These are phyloP conservation scores for Durotheca rogersii DNA, from an alignment of 495 filamentous ascomycete species.

Conservation along the genomic window DNA sequence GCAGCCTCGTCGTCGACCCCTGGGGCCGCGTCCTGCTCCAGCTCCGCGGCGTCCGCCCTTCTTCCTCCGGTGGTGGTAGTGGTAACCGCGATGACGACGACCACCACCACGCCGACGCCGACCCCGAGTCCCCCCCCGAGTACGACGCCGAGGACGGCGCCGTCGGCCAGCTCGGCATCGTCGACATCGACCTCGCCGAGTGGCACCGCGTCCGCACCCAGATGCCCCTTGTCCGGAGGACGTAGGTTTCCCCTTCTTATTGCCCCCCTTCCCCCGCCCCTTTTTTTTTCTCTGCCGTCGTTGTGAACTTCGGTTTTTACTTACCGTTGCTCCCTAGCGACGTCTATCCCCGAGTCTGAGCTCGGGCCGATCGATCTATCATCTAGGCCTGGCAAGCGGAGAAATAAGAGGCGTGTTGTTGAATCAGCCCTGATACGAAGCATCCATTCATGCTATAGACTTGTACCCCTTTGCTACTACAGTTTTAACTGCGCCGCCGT, in stretches of 20 bases:
- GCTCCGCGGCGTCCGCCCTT: conserved; percentile 55
- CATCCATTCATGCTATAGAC: too few relatives aligned
- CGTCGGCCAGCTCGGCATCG: conserved; percentile 48
- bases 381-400: too few relatives aligned
- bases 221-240: conserved; percentile 63
- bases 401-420: too few relatives aligned
- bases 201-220: conserved; percentile 53
- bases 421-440: too few relatives aligned
- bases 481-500: too few relatives aligned
- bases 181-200: conserved; percentile 49
- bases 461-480: too few relatives aligned
- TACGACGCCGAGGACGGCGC: conserved; percentile 40
- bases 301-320: background rate
- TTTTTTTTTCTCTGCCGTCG: background rate
- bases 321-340: conserved; percentile 42
- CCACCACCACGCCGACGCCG: too few relatives aligned
- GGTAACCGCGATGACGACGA: background rate
- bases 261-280: background rate
- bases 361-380: background rate
- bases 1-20: conserved; percentile 83
- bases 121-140: too few relatives aligned
- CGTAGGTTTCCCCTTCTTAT: conserved; percentile 35
- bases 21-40: conserved; percentile 78
- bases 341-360: conserved; percentile 61
- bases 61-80: too few relatives aligned